Base-by-base conservation (phyloP, 192 early-diverging fungal genomes). In the Coemansia sp. region DNA sequence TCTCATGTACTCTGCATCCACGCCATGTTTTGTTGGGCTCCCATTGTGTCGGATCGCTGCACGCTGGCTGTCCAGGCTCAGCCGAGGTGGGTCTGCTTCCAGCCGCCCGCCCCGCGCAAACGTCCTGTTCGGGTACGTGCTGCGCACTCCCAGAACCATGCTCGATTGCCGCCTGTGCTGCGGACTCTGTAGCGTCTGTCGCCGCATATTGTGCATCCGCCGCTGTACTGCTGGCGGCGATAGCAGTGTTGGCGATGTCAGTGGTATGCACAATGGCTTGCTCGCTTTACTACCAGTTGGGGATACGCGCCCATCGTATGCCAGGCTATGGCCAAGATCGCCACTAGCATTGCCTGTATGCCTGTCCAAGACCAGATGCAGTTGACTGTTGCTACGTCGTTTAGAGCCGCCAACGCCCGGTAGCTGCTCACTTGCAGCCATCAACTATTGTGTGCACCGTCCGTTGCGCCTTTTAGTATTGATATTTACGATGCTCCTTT, bases 1-100 rank as follows among this genome's bases (percentile, higher is more conserved):
- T 45, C n/a, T 27, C 55, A 21, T 21, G 32, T 60, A 37, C 62
- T 14, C 37, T 50, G 54, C 60, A 62, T 56, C 35, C 5, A 50
- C 29, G 48, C 39, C 39, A 51, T 58, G 29, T 27, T 39, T 37
- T 38, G 41, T 41, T 19, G 48, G 32, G 37, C 63, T 61, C 43
- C 58, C 54, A 56, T 21, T 27, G 58, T 53, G 35, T 58, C 66
- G 60, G 39, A 75, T 69, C 53, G 60, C 58, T 45, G 67, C 58
- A 23, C 62, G 67, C 57, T 70, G 67, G 58, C 76, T 79, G 45
- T 73, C 76, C 60, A 79, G 62, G 57, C 76, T 79, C 66, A 73
- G 66, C 17, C 72, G 61, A 14, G 41, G 68, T 15, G 62, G 37
- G 38, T 39, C 56, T 17, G 35, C 56, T 21, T 53, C 61, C 50